phyloP scores from a whole-genome alignment of 352 stramenopile species.

The Elongisporangium senticosum region DNA sequence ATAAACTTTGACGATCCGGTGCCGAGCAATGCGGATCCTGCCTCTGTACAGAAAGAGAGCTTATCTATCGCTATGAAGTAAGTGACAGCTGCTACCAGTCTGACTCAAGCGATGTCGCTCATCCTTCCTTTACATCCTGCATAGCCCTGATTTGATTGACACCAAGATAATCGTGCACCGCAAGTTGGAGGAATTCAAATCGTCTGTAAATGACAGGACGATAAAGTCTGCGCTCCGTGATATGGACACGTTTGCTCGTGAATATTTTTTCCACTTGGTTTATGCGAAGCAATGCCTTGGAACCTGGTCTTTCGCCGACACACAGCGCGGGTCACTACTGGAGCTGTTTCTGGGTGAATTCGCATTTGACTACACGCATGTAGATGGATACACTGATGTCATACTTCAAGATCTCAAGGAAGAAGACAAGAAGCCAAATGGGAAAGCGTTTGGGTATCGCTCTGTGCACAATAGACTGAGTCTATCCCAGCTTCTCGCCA shows the following conservation, averaged over 20 bases:
- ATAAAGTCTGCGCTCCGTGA: slow-evolving; percentile 2
- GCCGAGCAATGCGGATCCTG: not conserved
- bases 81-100: not conserved
- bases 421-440: not conserved
- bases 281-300: not conserved
- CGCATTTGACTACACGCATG: slow-evolving; percentile 29
- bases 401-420: slow-evolving; percentile 34
- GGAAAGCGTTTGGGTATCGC: slow-evolving; percentile 23
- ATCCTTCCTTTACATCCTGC: not conserved
- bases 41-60: not conserved
- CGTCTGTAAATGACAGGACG: not conserved
- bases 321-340: slow-evolving; percentile 17
- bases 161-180: not conserved
- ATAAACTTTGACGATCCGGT: not conserved
- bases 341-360: slow-evolving; percentile 34
- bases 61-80: not conserved
- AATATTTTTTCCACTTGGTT: slow-evolving; percentile 19
- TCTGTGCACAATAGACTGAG: slow-evolving; percentile 28
- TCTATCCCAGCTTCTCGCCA: slow-evolving; percentile 23
- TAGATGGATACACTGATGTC: slow-evolving; percentile 34
- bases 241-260: slow-evolving; percentile 16
- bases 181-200: not conserved
- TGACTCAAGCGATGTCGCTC: not conserved
- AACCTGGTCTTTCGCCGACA: slow-evolving; percentile 1
- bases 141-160: not conserved